Evolutionary conservation across 2,329 filamentous ascomycete genomes (phyloP).

Genomic region (Colletotrichum sp.): DNA sequence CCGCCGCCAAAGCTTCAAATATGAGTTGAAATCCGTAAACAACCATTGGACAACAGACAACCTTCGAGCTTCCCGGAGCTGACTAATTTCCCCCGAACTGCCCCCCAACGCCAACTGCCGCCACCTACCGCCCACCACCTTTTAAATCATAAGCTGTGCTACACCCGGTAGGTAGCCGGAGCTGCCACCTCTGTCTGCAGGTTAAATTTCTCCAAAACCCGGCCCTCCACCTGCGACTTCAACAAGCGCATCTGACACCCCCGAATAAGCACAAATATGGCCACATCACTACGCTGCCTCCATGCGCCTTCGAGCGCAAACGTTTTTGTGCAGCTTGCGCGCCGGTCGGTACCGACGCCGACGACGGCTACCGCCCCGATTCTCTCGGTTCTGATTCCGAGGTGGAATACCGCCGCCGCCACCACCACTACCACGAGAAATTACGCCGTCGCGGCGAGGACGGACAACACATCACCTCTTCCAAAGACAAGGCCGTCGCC

Average conservation of each 20-base stretch:
- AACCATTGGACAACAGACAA: background rate
- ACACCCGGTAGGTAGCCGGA: background rate
- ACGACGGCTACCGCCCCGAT: conserved; percentile 28
- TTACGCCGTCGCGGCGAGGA: background rate
- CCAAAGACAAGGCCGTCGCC: background rate
- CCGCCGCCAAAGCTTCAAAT: background rate
- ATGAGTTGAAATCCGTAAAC: conserved; percentile 6
- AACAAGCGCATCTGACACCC: background rate
- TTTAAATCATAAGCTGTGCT: conserved; percentile 15
- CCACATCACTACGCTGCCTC: conserved; percentile 37
- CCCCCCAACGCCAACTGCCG: background rate
- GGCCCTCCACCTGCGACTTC: background rate
- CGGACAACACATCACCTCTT: background rate
- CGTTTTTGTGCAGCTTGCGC: conserved; percentile 46
- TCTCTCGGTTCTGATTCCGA: conserved; percentile 39
- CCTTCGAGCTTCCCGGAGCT: background rate
- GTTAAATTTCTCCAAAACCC: conserved; percentile 36
- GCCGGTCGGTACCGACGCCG: conserved; percentile 30
- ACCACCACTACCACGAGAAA: background rate
- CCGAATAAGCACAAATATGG: conserved; percentile 29
- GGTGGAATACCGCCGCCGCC: conserved; percentile 7
- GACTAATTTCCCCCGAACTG: conserved; percentile 5
- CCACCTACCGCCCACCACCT: conserved; percentile 19
- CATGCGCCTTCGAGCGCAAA: conserved; percentile 41
- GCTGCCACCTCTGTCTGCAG: background rate